phyloP scores from a whole-genome alignment of 2,329 filamentous ascomycete species.

The Arthrinium puccinioides region DNA sequence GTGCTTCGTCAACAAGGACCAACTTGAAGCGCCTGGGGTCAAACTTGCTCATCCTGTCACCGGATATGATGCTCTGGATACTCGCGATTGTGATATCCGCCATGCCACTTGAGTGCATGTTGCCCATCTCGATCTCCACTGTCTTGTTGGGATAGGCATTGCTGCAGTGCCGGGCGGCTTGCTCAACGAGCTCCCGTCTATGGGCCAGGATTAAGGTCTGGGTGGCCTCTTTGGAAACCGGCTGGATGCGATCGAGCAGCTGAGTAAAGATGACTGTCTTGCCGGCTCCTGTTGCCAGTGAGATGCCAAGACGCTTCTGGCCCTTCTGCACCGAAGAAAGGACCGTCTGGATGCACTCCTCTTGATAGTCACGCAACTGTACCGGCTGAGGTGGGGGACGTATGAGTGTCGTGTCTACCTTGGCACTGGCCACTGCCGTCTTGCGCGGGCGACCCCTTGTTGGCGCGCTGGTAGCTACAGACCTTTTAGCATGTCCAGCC shows the following conservation, averaged over 20 bases:
- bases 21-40: constrained; percentile 77
- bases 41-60: constrained; percentile 73
- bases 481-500: too few relatives aligned
- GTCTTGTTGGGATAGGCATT: constrained; percentile 71
- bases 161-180: constrained; percentile 80
- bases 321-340: constrained; percentile 61
- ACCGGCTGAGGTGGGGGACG: constrained; percentile 30
- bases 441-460: too few relatives aligned
- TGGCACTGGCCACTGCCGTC: too few relatives aligned
- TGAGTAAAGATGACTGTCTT: constrained; percentile 98
- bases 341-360: constrained; percentile 84
- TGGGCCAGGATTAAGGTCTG: constrained; percentile 91
- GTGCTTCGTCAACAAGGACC: constrained; percentile 89
- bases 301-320: constrained; percentile 74
- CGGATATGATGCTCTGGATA: constrained; percentile 74
- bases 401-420: too few relatives aligned
- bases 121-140: constrained; percentile 90
- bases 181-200: constrained; percentile 86
- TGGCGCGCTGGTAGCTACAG: too few relatives aligned
- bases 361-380: constrained; percentile 74
- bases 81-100: constrained; percentile 95
- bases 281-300: constrained; percentile 78
- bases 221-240: constrained; percentile 48
- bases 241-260: constrained; percentile 69
- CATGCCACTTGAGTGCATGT: constrained; percentile 62